phyloP scores from a whole-genome alignment of 2,329 filamentous ascomycete species.

The Venturia asperata region DNA sequence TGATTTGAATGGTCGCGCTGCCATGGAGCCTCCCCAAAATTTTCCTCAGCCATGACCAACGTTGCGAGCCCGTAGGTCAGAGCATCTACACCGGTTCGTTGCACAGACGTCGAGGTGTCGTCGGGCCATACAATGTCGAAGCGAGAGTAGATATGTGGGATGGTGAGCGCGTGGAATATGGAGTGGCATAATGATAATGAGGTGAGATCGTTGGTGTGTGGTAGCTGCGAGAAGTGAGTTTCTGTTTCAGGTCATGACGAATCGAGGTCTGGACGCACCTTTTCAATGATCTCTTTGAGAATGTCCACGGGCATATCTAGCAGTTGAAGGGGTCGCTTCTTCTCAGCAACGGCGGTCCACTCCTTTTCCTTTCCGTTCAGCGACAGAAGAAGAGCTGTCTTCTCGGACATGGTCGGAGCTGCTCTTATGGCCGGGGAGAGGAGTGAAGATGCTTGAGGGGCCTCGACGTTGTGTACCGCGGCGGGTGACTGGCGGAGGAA shows the following conservation, averaged over 20 bases:
- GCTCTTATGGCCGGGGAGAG: neutral
- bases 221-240: conserved; percentile 48
- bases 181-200: conserved; percentile 72
- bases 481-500: conserved; percentile 13
- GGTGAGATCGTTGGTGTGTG: conserved; percentile 74
- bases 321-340: conserved; percentile 54
- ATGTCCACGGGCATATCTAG: conserved; percentile 73
- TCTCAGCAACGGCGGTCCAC: conserved; percentile 31
- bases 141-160: conserved; percentile 73
- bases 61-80: conserved; percentile 77
- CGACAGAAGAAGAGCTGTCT: conserved; percentile 23
- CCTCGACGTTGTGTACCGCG: neutral
- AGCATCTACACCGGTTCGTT: conserved; percentile 68
- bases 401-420: conserved; percentile 10
- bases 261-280: conserved; percentile 45
- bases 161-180: conserved; percentile 64
- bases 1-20: conserved; percentile 18
- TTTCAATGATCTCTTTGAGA: conserved; percentile 69
- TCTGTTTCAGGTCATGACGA: conserved; percentile 17
- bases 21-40: conserved; percentile 42
- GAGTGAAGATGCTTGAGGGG: neutral
- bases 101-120: conserved; percentile 54
- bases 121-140: conserved; percentile 90
- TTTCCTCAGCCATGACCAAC: conserved; percentile 63
- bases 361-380: conserved; percentile 45